phyloP scores from a whole-genome alignment of 768 basidiomycete genomes.

The Phylloporus sp. region DNA sequence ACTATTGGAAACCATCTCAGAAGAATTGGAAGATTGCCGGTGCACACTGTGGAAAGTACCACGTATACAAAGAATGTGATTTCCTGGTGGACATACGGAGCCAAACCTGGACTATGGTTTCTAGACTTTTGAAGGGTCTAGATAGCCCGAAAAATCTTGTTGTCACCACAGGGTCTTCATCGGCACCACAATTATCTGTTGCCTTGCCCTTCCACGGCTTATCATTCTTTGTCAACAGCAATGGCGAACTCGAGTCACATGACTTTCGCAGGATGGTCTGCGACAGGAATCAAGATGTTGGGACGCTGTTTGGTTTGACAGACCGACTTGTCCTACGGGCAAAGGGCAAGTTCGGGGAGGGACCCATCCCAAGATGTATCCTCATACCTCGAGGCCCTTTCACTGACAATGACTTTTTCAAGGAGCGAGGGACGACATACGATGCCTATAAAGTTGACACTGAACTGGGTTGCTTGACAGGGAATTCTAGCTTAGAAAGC shows the following conservation, averaged over 20 bases:
- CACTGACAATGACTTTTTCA: not conserved
- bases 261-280: conserved; percentile 38
- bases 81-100: conserved; percentile 18
- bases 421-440: not conserved
- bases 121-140: not conserved
- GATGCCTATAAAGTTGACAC: conserved; percentile 9
- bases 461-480: conserved; percentile 24
- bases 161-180: too few relatives aligned
- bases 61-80: not conserved
- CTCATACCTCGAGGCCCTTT: too few relatives aligned
- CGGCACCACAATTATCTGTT: conserved; percentile 8
- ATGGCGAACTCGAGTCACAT: conserved; percentile 31
- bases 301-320: conserved; percentile 39
- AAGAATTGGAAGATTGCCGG: conserved; percentile 15
- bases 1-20: conserved; percentile 8
- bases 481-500: conserved; percentile 19
- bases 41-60: not conserved
- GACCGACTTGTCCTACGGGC: conserved; percentile 33
- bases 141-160: not conserved
- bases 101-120: conserved; percentile 14
- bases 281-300: conserved; percentile 34
- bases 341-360: not conserved
- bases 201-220: conserved; percentile 36
- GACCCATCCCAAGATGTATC: conserved; percentile 3
- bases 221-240: conserved; percentile 34